Conservation (phyloP, 2,329 filamentous ascomycete genomes). For the Talaromyces sp. region DNA sequence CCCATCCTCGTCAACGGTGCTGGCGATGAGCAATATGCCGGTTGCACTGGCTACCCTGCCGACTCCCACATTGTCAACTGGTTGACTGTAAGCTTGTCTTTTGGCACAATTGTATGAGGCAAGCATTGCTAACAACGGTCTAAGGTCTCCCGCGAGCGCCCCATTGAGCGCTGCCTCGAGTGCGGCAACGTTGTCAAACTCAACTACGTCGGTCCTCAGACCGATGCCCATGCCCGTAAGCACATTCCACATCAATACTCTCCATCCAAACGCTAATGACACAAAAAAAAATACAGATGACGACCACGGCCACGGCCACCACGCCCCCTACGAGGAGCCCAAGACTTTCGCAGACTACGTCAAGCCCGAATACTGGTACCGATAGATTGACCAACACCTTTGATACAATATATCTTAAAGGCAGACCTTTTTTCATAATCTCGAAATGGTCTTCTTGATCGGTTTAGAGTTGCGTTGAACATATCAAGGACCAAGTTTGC, state of each 20-base stretch:
- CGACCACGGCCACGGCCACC: slow-evolving; percentile 40
- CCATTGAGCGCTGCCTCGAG: slow-evolving; percentile 91
- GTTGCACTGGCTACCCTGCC: slow-evolving; percentile 89
- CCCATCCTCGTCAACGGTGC: slow-evolving; percentile 88
- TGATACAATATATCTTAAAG: neutral
- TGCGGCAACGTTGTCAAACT: slow-evolving; percentile 97
- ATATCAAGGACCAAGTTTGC: neutral
- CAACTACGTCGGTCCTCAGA: slow-evolving; percentile 84
- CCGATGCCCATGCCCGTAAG: slow-evolving; percentile 62
- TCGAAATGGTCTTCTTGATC: neutral
- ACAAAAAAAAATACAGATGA: slow-evolving; percentile 4
- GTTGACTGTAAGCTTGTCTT: slow-evolving; percentile 69
- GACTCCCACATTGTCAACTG: slow-evolving; percentile 90
- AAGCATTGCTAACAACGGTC: neutral
- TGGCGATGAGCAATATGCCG: slow-evolving; percentile 93
- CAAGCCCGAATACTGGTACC: slow-evolving; percentile 88
- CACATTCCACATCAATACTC: slow-evolving; percentile 7
- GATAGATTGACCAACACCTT: slow-evolving; percentile 32
- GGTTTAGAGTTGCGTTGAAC: slow-evolving; percentile 10
- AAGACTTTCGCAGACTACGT: slow-evolving; percentile 97
- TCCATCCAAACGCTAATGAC: no score
- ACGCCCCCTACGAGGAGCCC: slow-evolving; percentile 66
- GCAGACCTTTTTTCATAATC: neutral
- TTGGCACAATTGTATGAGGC: neutral
- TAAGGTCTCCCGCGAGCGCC: slow-evolving; percentile 81